Evolutionary conservation across 331 rosid genomes (phyloP).

Genomic region (Stylosanthes scabra): DNA sequence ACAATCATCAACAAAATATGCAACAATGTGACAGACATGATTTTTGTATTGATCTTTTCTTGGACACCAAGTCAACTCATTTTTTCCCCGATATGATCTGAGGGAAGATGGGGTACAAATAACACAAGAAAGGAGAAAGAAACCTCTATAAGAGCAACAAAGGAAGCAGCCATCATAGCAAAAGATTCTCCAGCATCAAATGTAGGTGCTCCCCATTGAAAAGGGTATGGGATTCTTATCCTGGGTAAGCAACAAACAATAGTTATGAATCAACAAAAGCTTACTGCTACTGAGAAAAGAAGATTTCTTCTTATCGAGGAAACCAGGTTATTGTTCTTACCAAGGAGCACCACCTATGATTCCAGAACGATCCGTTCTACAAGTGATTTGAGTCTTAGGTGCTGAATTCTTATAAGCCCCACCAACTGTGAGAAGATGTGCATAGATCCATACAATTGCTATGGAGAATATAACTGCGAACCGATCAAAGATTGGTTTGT

Average conservation of each 20-base stretch:
- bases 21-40: neutral
- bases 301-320: neutral
- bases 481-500: conserved; percentile 73
- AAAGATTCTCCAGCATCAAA: conserved; percentile 98
- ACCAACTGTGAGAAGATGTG: conserved; percentile 94
- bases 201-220: conserved; percentile 99
- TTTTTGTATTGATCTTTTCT: no score
- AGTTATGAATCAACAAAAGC: neutral
- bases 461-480: conserved; percentile 93
- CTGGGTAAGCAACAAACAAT: no score
- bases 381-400: conserved; percentile 75
- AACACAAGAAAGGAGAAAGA: neutral
- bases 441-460: conserved; percentile 91
- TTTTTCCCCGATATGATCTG: no score
- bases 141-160: conserved; percentile 97
- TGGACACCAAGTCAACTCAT: no score
- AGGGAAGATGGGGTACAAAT: no score
- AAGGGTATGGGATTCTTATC: conserved; percentile 96
- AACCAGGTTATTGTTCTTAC: conserved; percentile 50
- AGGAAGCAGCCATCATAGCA: conserved; percentile 97
- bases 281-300: neutral
- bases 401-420: conserved; percentile 89
- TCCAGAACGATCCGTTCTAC: conserved; percentile 96
- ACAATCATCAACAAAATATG: neutral
- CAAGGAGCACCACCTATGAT: conserved; percentile 93